Base-by-base conservation (phyloP, 2,329 filamentous ascomycete genomes). In the Exophiala aquamarina region DNA sequence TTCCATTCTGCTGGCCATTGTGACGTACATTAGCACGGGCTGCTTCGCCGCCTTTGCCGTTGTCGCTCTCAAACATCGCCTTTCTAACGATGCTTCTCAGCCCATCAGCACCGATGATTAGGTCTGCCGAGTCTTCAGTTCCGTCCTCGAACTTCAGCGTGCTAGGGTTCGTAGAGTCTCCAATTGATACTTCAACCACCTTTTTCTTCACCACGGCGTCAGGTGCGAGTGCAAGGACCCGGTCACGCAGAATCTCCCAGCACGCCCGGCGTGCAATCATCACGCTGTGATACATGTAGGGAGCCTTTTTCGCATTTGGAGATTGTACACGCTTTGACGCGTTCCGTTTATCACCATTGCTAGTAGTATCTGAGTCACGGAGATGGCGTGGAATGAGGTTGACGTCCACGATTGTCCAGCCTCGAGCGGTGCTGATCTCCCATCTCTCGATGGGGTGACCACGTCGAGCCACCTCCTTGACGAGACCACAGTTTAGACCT, bases 101-200 rank as follows among this genome's bases (percentile, higher is more conserved):
- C 0, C 71, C 71, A 56, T 73, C 71, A 0, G 70, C 67, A 4
- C 70, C 70, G 40, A 73, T 65, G 2, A 73, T 60, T 18, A 74
- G 55, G 58, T 73, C 70, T 4, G 64, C 69, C 34, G 66, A 59
- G 13, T 65, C 53, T 0, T 53, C 14, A 41, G 60, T 66, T 1
- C 59, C 63, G 49, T 70, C 68, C 1, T 50, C 57, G 49, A 73
- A 72, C 2, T 52, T 50, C 8, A 51, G 34, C 20, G 44, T 14
- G 19, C 44, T 51, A 2, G 14, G 49, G 3, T 26, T 23, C 11
- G 7, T 19, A 7, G 23, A 33, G 13, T 57, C 54, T 9, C 31
- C 50, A 1, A 62, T 53, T 5, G 62, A 36, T 2, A 72, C 62
- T 2, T 54, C 44, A 0, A 41, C 44, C 7, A 72, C 59, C 8